These are phyloP conservation scores for Sclerotinia minor DNA, from an alignment of 2,329 filamentous ascomycete genomes.

Conservation along the genomic window DNA sequence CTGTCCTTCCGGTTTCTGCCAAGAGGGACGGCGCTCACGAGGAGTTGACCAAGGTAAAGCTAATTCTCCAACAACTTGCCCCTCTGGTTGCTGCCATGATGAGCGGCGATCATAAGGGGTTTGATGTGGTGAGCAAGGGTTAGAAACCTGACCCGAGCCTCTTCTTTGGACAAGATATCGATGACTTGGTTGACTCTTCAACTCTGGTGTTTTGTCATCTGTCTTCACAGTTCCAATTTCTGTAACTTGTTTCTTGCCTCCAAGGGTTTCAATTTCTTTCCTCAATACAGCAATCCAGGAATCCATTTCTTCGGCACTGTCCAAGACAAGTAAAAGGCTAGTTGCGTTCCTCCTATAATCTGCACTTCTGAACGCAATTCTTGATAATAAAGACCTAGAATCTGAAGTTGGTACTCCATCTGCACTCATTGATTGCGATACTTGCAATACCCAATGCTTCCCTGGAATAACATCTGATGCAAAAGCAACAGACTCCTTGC, in stretches of 20 bases:
- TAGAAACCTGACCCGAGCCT: conserved; percentile 32
- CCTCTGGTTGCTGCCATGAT: conserved; percentile 25
- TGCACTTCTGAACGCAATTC: conserved; percentile 59
- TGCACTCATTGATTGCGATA: conserved; percentile 64
- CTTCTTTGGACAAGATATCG: conserved; percentile 34
- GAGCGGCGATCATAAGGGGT: conserved; percentile 27
- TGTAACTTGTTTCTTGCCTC: conserved; percentile 63
- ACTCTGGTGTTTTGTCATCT: conserved; percentile 43
- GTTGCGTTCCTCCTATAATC: conserved; percentile 57
- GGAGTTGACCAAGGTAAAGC: conserved; percentile 18
- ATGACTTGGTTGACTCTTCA: conserved; percentile 37
- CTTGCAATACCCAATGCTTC: conserved; percentile 76
- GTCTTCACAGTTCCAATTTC: conserved; percentile 57
- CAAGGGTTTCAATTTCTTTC: conserved; percentile 67
- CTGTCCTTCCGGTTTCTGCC: conserved; percentile 18
- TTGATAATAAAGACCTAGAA: conserved; percentile 63
- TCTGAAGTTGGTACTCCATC: conserved; percentile 54
- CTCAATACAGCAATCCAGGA: conserved; percentile 69
- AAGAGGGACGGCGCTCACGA: conserved; percentile 8
- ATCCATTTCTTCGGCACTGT: conserved; percentile 73
- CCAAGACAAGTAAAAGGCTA: conserved; percentile 71
- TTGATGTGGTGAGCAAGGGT: conserved; percentile 30
- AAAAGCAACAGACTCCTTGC: conserved; percentile 75
- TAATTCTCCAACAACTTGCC: conserved; percentile 1
- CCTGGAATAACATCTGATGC: conserved; percentile 79